Evolutionary conservation across 371 early-diverging fungal genomes (phyloP), one percentile per base, ranked within the genome.

Genomic region (Lichtheimia corymbifera): DNA sequence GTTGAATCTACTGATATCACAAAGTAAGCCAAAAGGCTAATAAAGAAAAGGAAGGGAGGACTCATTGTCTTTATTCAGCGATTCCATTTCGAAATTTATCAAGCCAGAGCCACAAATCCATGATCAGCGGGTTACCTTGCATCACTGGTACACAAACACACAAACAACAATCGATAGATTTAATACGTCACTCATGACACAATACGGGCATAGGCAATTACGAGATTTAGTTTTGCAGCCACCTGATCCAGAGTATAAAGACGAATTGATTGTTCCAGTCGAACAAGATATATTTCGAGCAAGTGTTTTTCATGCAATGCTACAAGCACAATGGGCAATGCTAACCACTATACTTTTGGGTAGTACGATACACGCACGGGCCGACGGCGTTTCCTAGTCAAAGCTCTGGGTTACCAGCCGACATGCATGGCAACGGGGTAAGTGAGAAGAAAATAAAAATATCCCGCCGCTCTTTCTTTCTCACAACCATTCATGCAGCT

Each of bases 201-300:
- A 44, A 54, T 14, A 40, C 22, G 9, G 15, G 24, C 55, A 9
- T 25, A 93, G 96, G 97, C 98, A 98, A 75, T 81, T 98, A 41
- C 82, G 96, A 51, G 97, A 98, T 75, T 84, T 98, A 57, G 71
- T 95, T 13, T 64, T 88, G 4, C 88, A 93, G 53, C 90, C 90
- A 30, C 73, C 72, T 43, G 67, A 71, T 27, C 56, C 58, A 5
- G 43, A 54, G 18, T 61, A 59, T 25, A 61, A 58, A 22, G 52
- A 74, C 50, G 68, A 74, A 62, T 25, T 78, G 14, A 67, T 78
- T 51, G 64, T 74, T 3, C 78, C 78, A 11, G 63, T 71, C 5
- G 78, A 74, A 15, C 71, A 71, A 60, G 75, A 78, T 52, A 62
- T 78, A 18, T 73, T 56, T 60, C 25, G 62, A 54, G 71, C 64